These are phyloP conservation scores for Agrocybe chaxingu DNA, from an alignment of 768 basidiomycete genomes.

Conservation along the genomic window DNA sequence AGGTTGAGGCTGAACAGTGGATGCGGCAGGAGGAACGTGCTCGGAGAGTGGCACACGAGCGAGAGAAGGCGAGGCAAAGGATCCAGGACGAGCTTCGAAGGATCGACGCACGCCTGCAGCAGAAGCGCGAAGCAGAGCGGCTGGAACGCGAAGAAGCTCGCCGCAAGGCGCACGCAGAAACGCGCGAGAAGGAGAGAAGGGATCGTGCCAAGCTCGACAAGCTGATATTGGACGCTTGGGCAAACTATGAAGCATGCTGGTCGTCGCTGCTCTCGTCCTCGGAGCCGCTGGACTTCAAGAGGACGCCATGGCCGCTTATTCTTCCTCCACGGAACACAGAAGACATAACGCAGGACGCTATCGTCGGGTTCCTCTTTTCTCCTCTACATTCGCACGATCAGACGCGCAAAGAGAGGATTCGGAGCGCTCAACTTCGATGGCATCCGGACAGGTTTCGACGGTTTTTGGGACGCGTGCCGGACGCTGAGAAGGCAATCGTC, in stretches of 20 bases:
- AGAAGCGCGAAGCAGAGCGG: conserved; percentile 48
- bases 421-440: conserved; percentile 68
- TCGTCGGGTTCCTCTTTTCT: conserved; percentile 61
- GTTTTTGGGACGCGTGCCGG: conserved; percentile 47
- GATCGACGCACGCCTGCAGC: conserved; percentile 50
- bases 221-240: conserved; percentile 54
- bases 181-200: conserved; percentile 41
- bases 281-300: conserved; percentile 51
- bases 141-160: conserved; percentile 46
- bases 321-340: conserved; percentile 36
- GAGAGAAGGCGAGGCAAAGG: conserved; percentile 42
- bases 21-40: conserved; percentile 48
- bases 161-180: conserved; percentile 30
- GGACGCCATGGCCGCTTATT: conserved; percentile 71
- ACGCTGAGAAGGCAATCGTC: conserved; percentile 48
- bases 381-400: conserved; percentile 57
- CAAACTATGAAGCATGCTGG: conserved; percentile 66
- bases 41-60: conserved; percentile 40
- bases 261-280: conserved; percentile 40
- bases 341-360: conserved; percentile 52
- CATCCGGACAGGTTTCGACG: conserved; percentile 78
- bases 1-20: conserved; percentile 49
- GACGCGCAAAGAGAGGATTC: conserved; percentile 63
- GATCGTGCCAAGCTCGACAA: conserved; percentile 41
- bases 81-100: conserved; percentile 53